These are phyloP conservation scores for Globisporangium solare DNA, from an alignment of 352 stramenopile species.

Conservation along the genomic window DNA sequence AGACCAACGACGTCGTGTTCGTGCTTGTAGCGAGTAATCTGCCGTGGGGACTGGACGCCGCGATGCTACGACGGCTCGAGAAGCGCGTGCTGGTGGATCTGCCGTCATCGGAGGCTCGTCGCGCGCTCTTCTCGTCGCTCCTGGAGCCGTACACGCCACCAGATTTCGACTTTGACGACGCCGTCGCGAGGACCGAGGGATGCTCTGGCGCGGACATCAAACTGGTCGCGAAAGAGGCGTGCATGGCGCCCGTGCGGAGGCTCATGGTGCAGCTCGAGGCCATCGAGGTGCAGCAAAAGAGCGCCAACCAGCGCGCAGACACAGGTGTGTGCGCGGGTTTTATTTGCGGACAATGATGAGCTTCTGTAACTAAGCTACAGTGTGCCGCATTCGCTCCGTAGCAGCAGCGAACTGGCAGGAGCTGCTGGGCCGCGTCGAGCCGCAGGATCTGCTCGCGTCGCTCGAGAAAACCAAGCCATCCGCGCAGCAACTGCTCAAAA, in stretches of 20 bases:
- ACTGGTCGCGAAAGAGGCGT: constrained; percentile 80
- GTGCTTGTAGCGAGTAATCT: constrained; percentile 80
- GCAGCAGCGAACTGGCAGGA: constrained; percentile 34
- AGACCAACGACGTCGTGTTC: constrained; percentile 79
- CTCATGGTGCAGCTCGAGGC: constrained; percentile 66
- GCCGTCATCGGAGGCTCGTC: constrained; percentile 52
- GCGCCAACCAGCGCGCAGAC: constrained; percentile 13
- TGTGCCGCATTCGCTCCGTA: no score
- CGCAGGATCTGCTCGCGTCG: constrained; percentile 44
- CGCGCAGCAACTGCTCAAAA: constrained; percentile 63
- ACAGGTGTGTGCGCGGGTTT: not conserved
- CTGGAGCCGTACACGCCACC: constrained; percentile 50
- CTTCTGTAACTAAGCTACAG: no score
- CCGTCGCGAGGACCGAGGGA: constrained; percentile 51
- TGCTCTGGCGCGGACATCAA: constrained; percentile 86
- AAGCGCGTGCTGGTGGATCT: constrained; percentile 81
- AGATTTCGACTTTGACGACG: constrained; percentile 47
- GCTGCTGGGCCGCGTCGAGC: constrained; percentile 52
- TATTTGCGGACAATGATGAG: no score
- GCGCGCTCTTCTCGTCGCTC: constrained; percentile 52
- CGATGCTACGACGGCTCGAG: constrained; percentile 76
- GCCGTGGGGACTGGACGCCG: constrained; percentile 82
- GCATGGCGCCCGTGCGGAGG: constrained; percentile 72
- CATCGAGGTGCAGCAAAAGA: constrained; percentile 19
- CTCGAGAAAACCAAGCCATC: constrained; percentile 81